A percentile compares a stretch with the other conserved stretches of the same genome.
Conservation (phyloP, 768 basidiomycete species). For the Mycena albidolilacea region DNA sequence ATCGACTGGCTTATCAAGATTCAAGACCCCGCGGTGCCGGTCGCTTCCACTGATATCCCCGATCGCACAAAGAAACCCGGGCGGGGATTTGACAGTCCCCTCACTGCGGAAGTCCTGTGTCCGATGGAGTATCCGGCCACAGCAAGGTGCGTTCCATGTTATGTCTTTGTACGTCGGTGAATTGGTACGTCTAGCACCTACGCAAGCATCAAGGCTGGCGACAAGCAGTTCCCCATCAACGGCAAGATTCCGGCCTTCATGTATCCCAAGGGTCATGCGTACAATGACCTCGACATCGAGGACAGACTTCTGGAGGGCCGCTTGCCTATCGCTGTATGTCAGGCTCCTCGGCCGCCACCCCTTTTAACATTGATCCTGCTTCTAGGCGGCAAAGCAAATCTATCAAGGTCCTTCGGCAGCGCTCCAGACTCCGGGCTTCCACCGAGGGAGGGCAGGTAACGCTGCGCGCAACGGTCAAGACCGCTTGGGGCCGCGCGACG, state of each 20-base stretch:
- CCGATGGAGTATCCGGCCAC: background rate
- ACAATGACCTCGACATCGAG: background rate
- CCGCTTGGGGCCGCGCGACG: no score
- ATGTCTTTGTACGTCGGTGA: background rate
- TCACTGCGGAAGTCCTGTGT: background rate
- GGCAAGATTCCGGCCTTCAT: background rate
- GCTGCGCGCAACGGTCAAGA: no score
- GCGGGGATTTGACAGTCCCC: background rate
- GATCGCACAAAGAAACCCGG: background rate
- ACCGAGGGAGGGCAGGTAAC: no score
- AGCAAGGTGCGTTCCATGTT: background rate
- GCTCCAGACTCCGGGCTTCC: no score
- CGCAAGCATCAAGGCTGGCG: background rate
- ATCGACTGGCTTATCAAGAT: background rate
- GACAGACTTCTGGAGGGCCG: background rate
- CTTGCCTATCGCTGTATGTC: background rate
- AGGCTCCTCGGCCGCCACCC: no score
- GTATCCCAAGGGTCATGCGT: background rate
- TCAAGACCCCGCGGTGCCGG: background rate
- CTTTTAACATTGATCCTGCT: no score
- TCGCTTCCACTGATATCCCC: background rate
- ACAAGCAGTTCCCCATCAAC: background rate
- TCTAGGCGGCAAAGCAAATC: no score
- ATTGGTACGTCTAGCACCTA: background rate
- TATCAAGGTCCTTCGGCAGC: no score